Conservation (phyloP, 2,329 filamentous ascomycete genomes). For the Penicillium sp. region DNA sequence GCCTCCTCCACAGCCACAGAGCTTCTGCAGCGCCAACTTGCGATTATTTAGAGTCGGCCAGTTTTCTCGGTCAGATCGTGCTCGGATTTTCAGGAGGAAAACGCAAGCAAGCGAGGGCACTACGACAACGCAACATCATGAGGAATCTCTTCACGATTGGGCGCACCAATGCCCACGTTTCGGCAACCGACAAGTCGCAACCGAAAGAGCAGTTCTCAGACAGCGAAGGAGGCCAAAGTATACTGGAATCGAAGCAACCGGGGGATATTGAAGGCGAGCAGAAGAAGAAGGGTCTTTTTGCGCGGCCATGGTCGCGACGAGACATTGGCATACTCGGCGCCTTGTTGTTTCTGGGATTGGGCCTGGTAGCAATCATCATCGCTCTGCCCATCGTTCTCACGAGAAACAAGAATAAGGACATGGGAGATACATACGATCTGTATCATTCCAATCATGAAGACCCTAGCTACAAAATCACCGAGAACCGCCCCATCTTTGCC, state of each 20-base stretch:
- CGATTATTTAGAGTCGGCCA: not conserved
- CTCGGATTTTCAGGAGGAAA: not conserved
- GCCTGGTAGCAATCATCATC: slow-evolving; percentile 24
- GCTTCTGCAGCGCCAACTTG: not conserved
- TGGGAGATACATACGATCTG: slow-evolving; percentile 5
- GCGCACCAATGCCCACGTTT: not conserved
- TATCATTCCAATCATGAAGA: slow-evolving; percentile 13
- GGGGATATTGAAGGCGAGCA: not conserved
- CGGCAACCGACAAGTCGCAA: not conserved
- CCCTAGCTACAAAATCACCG: slow-evolving; percentile 20
- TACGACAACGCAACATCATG: not conserved
- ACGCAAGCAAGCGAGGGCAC: not conserved
- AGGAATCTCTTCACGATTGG: not conserved
- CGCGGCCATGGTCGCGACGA: slow-evolving; percentile 19
- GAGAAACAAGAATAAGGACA: slow-evolving; percentile 2
- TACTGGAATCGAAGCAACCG: slow-evolving; percentile 1
- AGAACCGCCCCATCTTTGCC: slow-evolving; percentile 26
- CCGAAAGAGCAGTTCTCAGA: slow-evolving; percentile 2
- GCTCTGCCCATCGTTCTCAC: slow-evolving; percentile 26
- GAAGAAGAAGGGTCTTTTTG: slow-evolving; percentile 12
- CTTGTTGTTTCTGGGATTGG: slow-evolving; percentile 13
- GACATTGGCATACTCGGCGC: slow-evolving; percentile 12
- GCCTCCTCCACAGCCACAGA: slow-evolving; percentile 12
- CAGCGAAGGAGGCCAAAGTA: not conserved
- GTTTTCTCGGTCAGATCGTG: not conserved